Percentiles rank a stretch among this genome's conserved stretches.
Evolutionary conservation across 169 alveolate genomes (phyloP).

Genomic region (Theileria parva): DNA sequence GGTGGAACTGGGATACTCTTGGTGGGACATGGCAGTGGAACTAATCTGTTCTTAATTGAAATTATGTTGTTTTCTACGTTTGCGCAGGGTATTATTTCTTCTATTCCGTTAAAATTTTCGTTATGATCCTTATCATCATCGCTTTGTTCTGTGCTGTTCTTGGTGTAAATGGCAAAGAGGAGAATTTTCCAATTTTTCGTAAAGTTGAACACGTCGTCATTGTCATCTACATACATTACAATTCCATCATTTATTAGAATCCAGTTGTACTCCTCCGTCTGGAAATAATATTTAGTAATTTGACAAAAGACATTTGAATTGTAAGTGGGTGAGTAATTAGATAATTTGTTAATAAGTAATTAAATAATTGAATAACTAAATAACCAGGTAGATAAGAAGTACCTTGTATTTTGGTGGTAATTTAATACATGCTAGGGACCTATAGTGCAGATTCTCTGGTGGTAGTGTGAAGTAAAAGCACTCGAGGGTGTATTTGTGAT

Average conservation of each 20-base stretch:
- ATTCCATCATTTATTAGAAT: conserved; percentile 57
- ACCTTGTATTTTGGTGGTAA: conserved; percentile 28
- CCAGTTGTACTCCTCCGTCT: conserved; percentile 48
- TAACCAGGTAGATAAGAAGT: neutral
- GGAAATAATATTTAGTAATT: neutral
- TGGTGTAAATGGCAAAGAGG: conserved; percentile 40
- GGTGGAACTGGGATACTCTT: conserved; percentile 52
- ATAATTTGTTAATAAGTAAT: too few species aligned
- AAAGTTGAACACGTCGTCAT: conserved; percentile 34
- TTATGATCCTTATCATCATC: neutral
- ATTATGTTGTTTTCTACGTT: conserved; percentile 28
- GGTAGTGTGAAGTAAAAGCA: conserved; percentile 45
- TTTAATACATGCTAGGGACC: conserved; percentile 54
- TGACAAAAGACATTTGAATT: too few species aligned
- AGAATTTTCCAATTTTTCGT: conserved; percentile 47
- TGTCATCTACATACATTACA: conserved; percentile 24
- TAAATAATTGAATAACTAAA: too few species aligned
- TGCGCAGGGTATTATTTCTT: conserved; percentile 28
- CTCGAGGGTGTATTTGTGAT: conserved; percentile 14
- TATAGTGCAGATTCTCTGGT: conserved; percentile 29
- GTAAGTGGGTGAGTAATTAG: too few species aligned
- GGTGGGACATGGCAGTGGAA: conserved; percentile 62
- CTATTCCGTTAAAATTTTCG: conserved; percentile 7
- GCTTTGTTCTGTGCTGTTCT: neutral
- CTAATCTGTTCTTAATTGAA: conserved; percentile 56